Percentiles rank a stretch among this genome's conserved stretches.
Conservation (phyloP, 2,329 filamentous ascomycete genomes). For the Paecilomyces dactylethromorphus region DNA sequence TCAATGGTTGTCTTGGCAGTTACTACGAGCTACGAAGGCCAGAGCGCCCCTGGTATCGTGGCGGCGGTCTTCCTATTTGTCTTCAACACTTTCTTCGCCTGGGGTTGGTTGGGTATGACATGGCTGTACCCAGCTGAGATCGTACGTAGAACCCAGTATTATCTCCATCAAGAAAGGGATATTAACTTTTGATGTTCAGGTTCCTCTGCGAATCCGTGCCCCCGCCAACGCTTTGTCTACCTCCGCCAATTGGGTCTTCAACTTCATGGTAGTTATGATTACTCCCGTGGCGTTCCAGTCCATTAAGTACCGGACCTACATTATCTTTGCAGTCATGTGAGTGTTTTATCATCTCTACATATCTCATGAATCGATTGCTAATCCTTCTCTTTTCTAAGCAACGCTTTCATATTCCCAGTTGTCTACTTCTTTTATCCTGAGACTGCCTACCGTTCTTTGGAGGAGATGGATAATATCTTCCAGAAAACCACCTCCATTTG, state of each 20-base stretch:
- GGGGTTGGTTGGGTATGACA: conserved; percentile 55
- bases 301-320: conserved; percentile 51
- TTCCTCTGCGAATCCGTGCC: conserved; percentile 36
- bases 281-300: conserved; percentile 54
- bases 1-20: conserved; percentile 57
- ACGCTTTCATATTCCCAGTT: conserved; percentile 49
- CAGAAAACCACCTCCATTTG: conserved; percentile 46
- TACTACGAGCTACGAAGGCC: conserved; percentile 28
- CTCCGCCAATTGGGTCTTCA: conserved; percentile 54
- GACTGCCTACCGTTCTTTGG: conserved; percentile 53
- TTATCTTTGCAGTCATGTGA: conserved; percentile 50
- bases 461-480: conserved; percentile 66
- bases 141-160: conserved; percentile 29
- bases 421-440: conserved; percentile 59
- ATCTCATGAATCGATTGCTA: not conserved
- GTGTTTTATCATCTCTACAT: conserved; percentile 9
- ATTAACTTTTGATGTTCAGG: conserved; percentile 7
- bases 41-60: conserved; percentile 33
- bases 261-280: conserved; percentile 63
- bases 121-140: conserved; percentile 60
- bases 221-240: conserved; percentile 60
- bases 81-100: conserved; percentile 57
- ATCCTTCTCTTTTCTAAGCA: conserved; percentile 24
- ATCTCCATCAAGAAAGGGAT: not conserved
- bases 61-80: conserved; percentile 53